Evolutionary conservation across 495 filamentous ascomycete genomes (phyloP), one percentile per base, ranked within the genome.

Genomic region (Lasiosphaeria ovina): DNA sequence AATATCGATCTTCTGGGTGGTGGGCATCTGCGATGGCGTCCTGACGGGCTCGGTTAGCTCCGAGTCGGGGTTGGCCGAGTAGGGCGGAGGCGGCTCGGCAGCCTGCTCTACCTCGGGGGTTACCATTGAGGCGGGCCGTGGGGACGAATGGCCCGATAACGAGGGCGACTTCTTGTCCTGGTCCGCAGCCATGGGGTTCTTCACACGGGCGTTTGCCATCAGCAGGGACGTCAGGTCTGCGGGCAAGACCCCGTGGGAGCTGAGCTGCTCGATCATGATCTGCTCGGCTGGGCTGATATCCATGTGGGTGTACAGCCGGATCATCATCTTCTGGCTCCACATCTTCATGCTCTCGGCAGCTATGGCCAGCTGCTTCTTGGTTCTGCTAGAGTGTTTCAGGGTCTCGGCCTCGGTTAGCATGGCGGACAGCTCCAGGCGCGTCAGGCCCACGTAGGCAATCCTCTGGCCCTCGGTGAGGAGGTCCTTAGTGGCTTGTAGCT

Each of bases 311-410:
- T 97, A 98, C 38, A 99, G 68, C 58, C 92, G 85, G 11, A 95
- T 82, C 91, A 98, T 98, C 80, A 97, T 95, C 74, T 92, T 92
- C 69, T 98, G 95, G 55, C 89, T 86, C 93, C 93, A 99, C 87
- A 96, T 97, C 72, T 88, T 88, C 79, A 89, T 88, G 44, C 83
- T 82, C 74, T 98, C 94, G 9, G 84, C 74, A 1, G 87, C 85
- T 54, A 87, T 71, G 17, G 82, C 79, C 5, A 92, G 62, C 10
- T 86, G 76, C 72, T 92, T 97, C 75, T 86, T 92, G 6, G 74
- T 77, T 60, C 76, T 84, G 32, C 70, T 75, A 17, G 79, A 79
- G 2, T 73, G 76, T 56, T 85, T 78, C 6, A 93, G 66, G 24
- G 74, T 72, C 49, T 86, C 82, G 52, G 86, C 64, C 34, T 91